phyloP scores from a whole-genome alignment of 2,329 filamentous ascomycete species.

The Epichloe scottii region DNA sequence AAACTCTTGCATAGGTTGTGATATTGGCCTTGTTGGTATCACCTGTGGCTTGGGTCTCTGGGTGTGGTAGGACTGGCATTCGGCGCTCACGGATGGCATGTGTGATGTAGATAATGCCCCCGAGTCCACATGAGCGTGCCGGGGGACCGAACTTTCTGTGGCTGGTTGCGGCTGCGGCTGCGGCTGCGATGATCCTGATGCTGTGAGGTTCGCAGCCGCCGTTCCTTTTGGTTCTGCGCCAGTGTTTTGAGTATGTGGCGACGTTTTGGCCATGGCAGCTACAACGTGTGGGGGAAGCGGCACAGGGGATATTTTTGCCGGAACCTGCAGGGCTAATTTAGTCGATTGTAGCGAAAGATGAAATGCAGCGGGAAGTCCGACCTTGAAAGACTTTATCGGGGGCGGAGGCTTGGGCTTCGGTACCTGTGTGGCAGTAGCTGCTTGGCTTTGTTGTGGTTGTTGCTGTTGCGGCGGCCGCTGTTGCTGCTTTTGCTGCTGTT shows the following conservation, averaged over 20 bases:
- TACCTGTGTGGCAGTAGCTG: constrained; percentile 4
- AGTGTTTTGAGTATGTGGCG: not conserved
- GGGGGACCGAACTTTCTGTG: not conserved
- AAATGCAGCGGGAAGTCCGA: constrained; percentile 16
- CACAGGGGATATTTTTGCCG: constrained; percentile 30
- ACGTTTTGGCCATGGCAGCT: constrained; percentile 20
- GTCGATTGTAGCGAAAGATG: constrained; percentile 14
- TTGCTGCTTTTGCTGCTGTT: not conserved
- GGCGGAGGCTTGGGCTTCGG: constrained; percentile 14
- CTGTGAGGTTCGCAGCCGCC: constrained; percentile 8
- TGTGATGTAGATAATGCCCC: constrained; percentile 2
- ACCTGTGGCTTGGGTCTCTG: not conserved
- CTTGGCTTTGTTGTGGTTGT: not conserved
- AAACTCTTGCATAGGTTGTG: constrained; percentile 18
- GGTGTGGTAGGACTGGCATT: not conserved
- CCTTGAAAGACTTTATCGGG: constrained; percentile 20
- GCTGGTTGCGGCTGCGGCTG: not conserved
- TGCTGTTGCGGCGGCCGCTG: not conserved
- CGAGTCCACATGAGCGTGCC: not conserved
- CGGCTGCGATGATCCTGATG: constrained; percentile 2
- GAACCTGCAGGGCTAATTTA: constrained; percentile 20
- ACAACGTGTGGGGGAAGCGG: constrained; percentile 31
- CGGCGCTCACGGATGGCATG: not conserved
- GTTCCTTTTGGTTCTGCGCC: not conserved
- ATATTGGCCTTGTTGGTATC: not conserved